These are phyloP conservation scores for Nemania sp. DNA, from an alignment of 2,329 filamentous ascomycete genomes.

Conservation along the genomic window DNA sequence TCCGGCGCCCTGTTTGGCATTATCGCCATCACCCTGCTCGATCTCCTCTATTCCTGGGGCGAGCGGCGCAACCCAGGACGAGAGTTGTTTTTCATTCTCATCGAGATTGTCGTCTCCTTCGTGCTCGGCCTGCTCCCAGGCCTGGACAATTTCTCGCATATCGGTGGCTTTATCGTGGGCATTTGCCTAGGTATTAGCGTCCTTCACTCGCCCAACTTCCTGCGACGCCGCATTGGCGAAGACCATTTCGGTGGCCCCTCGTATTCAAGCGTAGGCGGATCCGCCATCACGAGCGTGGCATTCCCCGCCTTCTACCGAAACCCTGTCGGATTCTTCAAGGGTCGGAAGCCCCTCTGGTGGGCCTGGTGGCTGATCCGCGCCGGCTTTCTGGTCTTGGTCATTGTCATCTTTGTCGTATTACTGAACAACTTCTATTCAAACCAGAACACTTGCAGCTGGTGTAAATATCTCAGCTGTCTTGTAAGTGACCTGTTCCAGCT, in stretches of 20 bases:
- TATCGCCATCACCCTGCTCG: constrained; percentile 83
- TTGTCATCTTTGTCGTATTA: constrained; percentile 84
- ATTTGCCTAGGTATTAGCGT: constrained; percentile 84
- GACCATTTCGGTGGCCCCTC: constrained; percentile 57
- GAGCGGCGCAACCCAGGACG: constrained; percentile 75
- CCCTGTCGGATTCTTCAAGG: constrained; percentile 82
- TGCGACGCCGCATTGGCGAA: constrained; percentile 73
- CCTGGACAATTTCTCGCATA: constrained; percentile 95
- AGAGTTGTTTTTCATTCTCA: constrained; percentile 82
- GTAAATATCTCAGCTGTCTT: constrained; percentile 91
- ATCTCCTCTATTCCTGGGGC: constrained; percentile 90
- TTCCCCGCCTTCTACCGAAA: constrained; percentile 61
- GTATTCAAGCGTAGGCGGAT: constrained; percentile 67
- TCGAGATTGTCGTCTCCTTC: constrained; percentile 88
- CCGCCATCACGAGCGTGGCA: constrained; percentile 46
- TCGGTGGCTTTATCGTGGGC: constrained; percentile 93
- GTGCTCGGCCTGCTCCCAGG: constrained; percentile 89
- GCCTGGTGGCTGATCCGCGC: constrained; percentile 90
- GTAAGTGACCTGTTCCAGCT: constrained; percentile 58
- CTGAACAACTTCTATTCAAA: constrained; percentile 89
- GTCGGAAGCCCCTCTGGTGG: constrained; percentile 94
- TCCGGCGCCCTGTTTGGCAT: constrained; percentile 92
- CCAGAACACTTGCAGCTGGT: constrained; percentile 80
- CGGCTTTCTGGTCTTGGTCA: constrained; percentile 74
- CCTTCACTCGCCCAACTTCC: constrained; percentile 81